Evolutionary conservation across 1,139 yeast species (phyloP), one percentile per base, ranked within the genome.

Genomic region (Suhomyces chickasaworum): DNA sequence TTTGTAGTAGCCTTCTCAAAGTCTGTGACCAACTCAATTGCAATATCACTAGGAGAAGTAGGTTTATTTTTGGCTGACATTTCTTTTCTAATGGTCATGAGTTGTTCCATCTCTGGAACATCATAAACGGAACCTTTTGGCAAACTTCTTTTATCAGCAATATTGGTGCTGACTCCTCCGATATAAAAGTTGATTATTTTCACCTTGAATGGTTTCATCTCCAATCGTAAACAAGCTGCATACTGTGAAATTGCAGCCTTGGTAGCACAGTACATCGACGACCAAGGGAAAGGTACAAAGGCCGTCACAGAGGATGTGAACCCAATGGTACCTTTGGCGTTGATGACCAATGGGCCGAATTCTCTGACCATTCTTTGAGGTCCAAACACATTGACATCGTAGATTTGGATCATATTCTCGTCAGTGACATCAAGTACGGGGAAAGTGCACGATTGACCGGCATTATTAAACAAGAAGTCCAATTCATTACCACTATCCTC

Each of bases 201-300:
- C 15, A 88, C 93, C 15, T 78, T 87, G 57, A 86, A 84, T 2
- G 91, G 89, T 58, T 78, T 79, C 73, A 88, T 61, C 64, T 88
- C 95, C 30, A 84, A 59, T 39, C 85, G 78, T 45, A 87, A 69
- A 1, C 77, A 75, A 42, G 78, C 73, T 1, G 88, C 86, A 60
- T 82, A 88, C 49, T 78, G 83, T 58, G 85, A 89, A 45, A 88
- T 78, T 1, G 95, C 95, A n/a, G 95, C 89, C 59, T 88, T 88
- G 1, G 86, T 66, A 2, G 91, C 75, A 12, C 83, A 75, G 60
- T 88, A 88, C 18, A 82, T 73, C 15, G 86, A 69, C 1, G 86
- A 81, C 63, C 83, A 86, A 13, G 95, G 95, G 95, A 66, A 86
- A 82, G 5, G 89, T 84, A 12, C 77, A 22, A 81, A 51, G 2